These are phyloP conservation scores for Tricholoma flavovirens DNA, from an alignment of 768 basidiomycete genomes.

Conservation along the genomic window DNA sequence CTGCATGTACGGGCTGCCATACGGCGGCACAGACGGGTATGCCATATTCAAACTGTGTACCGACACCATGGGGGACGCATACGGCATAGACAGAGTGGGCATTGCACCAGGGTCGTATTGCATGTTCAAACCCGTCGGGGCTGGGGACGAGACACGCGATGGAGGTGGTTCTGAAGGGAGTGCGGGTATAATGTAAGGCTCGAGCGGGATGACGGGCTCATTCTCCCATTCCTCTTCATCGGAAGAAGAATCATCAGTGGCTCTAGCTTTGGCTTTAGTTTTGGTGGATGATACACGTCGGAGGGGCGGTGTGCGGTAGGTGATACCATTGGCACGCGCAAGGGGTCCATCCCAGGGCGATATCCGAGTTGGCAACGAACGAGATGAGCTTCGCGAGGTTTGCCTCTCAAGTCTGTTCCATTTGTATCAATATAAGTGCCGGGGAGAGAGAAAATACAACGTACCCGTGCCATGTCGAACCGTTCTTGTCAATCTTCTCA, in stretches of 20 bases:
- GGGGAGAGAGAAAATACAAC: conserved; percentile 5
- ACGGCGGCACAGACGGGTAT: conserved; percentile 1
- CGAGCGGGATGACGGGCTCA: conserved; percentile 28
- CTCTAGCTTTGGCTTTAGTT: conserved; percentile 4
- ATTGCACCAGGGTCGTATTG: conserved; percentile 2
- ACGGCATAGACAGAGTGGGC: not conserved
- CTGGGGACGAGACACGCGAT: conserved; percentile 1
- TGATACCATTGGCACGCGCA: conserved; percentile 25
- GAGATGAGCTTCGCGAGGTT: conserved; percentile 20
- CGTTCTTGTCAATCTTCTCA: conserved; percentile 26
- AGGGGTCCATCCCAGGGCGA: conserved; percentile 40
- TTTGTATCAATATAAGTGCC: not conserved
- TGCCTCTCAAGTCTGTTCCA: conserved; percentile 27
- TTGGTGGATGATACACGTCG: conserved; percentile 4
- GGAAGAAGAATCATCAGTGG: conserved; percentile 19
- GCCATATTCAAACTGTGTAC: conserved; percentile 6
- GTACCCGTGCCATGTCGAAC: conserved; percentile 40
- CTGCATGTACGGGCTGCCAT: not conserved
- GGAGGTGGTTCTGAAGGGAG: conserved; percentile 8
- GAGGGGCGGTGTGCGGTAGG: conserved; percentile 9
- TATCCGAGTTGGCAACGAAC: conserved; percentile 22
- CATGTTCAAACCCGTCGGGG: not conserved
- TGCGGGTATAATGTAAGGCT: conserved; percentile 14
- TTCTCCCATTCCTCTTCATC: conserved; percentile 25
- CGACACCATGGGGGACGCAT: conserved; percentile 10